Evolutionary conservation across 805 yeast genomes (phyloP).

Genomic region (Kazachstania bromeliacearum): DNA sequence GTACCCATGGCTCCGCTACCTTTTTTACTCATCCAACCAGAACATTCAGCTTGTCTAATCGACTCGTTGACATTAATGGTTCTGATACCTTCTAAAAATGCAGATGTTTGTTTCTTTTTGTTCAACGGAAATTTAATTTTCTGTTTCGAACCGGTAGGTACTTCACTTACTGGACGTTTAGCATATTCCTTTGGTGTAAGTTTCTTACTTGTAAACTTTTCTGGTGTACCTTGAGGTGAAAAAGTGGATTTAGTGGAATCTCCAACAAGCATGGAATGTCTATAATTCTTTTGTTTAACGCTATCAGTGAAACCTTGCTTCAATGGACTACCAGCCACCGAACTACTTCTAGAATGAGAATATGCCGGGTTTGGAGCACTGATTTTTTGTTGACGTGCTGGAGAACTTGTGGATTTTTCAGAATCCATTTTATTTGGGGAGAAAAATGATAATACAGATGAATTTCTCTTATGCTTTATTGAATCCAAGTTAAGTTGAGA

Average conservation of each 20-base stretch:
- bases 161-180: conserved; percentile 3
- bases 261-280: conserved; percentile 3
- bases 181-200: neutral
- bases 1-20: conserved; percentile 74
- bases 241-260: conserved; percentile 1
- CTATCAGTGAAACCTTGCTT: conserved; percentile 3
- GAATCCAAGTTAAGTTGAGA: conserved; percentile 10
- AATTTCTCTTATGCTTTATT: conserved; percentile 45
- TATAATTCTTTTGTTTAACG: conserved; percentile 2
- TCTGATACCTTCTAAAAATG: conserved; percentile 83
- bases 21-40: conserved; percentile 95
- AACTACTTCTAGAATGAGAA: conserved; percentile 8
- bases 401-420: conserved; percentile 4
- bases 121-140: conserved; percentile 21
- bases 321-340: conserved; percentile 2
- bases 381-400: neutral
- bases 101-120: conserved; percentile 60
- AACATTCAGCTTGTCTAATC: conserved; percentile 57
- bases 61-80: conserved; percentile 68
- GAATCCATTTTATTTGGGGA: conserved; percentile 18
- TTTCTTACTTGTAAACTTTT: neutral
- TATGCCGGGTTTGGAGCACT: conserved; percentile 1
- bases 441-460: conserved; percentile 49
- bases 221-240: neutral
- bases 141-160: conserved; percentile 10